Evolutionary conservation across 306 rosid species (phyloP).

Genomic region (Ochetophila trinervis): DNA sequence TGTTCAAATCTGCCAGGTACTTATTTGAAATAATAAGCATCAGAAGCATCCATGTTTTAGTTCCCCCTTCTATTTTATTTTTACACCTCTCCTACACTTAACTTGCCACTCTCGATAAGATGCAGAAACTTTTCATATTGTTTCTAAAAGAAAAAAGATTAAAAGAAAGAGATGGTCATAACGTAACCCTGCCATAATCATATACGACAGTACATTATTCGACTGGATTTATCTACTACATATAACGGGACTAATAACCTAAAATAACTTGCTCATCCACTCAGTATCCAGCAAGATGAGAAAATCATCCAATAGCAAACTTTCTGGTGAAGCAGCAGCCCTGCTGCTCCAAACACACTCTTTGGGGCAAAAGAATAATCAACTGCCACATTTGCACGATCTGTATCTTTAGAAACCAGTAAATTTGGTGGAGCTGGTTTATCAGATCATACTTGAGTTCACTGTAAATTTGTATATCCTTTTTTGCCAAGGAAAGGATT

Average conservation of each 20-base stretch:
- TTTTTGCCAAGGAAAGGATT: constrained; percentile 12
- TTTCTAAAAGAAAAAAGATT: no score
- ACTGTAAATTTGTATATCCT: constrained; percentile 17
- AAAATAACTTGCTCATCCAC: constrained; percentile 26
- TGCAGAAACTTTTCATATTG: no score
- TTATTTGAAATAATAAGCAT: no score
- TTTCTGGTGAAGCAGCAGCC: constrained; percentile 14
- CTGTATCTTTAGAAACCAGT: constrained; percentile 6
- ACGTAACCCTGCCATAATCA: background rate
- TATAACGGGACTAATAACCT: constrained; percentile 1
- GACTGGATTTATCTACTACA: background rate
- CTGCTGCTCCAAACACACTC: constrained; percentile 8
- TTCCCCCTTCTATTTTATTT: no score
- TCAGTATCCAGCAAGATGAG: constrained; percentile 24
- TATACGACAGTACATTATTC: background rate
- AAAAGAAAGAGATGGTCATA: no score
- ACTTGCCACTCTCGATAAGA: no score
- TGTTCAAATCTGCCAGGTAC: no score
- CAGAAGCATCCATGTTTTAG: no score
- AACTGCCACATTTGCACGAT: constrained; percentile 5
- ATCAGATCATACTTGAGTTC: constrained; percentile 10
- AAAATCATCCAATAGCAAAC: constrained; percentile 22
- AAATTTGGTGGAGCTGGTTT: constrained; percentile 9
- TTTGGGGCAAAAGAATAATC: constrained; percentile 7
- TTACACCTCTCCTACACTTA: no score